These are phyloP conservation scores for Boletus barrowsii DNA, from an alignment of 768 basidiomycete genomes.

Conservation along the genomic window DNA sequence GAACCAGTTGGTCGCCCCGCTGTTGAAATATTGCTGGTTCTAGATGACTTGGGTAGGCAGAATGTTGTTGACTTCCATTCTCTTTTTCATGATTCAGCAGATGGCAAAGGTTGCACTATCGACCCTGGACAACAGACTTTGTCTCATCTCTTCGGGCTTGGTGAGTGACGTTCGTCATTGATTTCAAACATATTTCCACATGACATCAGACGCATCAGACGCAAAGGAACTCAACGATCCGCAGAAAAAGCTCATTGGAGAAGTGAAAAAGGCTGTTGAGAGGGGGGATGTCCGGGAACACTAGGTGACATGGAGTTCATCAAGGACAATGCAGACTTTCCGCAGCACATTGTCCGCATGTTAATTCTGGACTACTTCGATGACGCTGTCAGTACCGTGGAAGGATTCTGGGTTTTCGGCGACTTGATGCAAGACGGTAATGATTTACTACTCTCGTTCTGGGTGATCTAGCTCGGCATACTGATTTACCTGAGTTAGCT, in stretches of 20 bases:
- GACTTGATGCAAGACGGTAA: conserved; percentile 22
- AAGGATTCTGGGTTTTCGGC: conserved; percentile 22
- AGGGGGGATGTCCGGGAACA: background rate
- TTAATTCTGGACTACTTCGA: conserved; percentile 21
- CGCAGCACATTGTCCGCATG: conserved; percentile 18
- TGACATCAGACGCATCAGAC: background rate
- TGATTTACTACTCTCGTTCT: background rate
- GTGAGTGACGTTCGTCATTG: background rate
- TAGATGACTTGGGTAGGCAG: conserved; percentile 4
- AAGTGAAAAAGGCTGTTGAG: background rate
- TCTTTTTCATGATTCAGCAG: background rate
- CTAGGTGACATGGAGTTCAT: conserved; percentile 16
- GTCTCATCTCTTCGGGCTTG: background rate
- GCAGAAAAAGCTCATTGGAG: background rate
- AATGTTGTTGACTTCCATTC: background rate
- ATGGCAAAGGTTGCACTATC: background rate
- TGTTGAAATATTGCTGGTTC: conserved; percentile 15
- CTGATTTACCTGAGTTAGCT: conserved; percentile 2
- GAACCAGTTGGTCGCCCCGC: conserved; percentile 16
- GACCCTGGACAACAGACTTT: background rate
- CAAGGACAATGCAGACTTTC: background rate
- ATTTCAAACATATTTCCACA: background rate
- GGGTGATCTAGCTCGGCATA: background rate
- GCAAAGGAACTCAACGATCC: background rate
- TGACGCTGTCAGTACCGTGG: conserved; percentile 18